Base-by-base conservation (phyloP, 2,329 filamentous ascomycete species). In the Clarireedia homoeocarpa region DNA sequence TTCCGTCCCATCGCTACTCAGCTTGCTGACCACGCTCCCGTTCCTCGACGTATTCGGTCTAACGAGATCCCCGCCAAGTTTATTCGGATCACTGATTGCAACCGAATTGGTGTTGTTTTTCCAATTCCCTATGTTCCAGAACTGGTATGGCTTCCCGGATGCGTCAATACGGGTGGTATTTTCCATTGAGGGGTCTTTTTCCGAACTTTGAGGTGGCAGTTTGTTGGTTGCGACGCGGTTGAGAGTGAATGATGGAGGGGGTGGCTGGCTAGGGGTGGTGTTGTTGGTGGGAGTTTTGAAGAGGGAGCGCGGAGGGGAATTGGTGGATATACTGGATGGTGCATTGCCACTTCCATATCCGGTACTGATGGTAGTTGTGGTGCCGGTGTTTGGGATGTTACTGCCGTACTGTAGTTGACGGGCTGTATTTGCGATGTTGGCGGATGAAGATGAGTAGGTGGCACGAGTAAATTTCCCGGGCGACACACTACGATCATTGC, bases 121-220 rank as follows among this genome's bases (percentile, higher is more conserved):
- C 81, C 80, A 83, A 23, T 77, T 73, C 38, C 74, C 75, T 20
- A 81, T 65, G 58, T 80, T 83, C 81, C 81, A 84, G 65, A 84
- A 84, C 9, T 74, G 73, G 48, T 73, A 74, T 48, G 70, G 73
- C 5, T 72, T 71, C 1, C 72, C 75, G 24, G 61, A 71, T 1
- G 71, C 55, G 49, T 77, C 75, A 0, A 72, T 58, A 6, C 66
- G 66, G 15, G 71, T 56, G 23, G 68, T 71, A 2, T 71, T 73
- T 7, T 26, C 36, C 15, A 14, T 40, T 2, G 26, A 6, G 2
- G n/a, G 20, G 4, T 24, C 42, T 20, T 20, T 24, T 45, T 45
- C 20, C 10, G 42, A 6, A 45, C 20, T 24, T 20, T 12, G 20
- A 6, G 42, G 20, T 10, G 27, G 10, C 27, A 12, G 6, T 10